Percentiles rank a stretch among this genome's conserved stretches.
Evolutionary conservation across 2,329 filamentous ascomycete genomes (phyloP).

Genomic region (Colletotrichum zoysiae): DNA sequence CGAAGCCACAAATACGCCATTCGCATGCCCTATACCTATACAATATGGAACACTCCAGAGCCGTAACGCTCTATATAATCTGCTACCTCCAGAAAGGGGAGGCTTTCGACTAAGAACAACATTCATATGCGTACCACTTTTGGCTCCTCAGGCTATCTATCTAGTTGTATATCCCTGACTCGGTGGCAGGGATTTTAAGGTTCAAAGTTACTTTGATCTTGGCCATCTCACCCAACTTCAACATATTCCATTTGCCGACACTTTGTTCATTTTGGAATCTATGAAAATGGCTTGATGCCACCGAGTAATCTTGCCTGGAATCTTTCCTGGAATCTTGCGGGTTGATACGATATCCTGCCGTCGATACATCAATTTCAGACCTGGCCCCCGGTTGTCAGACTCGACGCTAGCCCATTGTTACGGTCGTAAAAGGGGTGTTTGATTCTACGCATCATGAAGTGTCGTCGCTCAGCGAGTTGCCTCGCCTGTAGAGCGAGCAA

Average conservation of each 20-base stretch:
- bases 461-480: slow-evolving; percentile 28
- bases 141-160: background rate
- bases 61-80: background rate
- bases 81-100: background rate
- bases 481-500: slow-evolving; percentile 34
- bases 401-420: background rate
- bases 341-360: no score
- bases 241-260: background rate
- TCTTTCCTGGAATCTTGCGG: no score
- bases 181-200: background rate
- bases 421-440: background rate
- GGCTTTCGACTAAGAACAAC: background rate
- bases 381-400: background rate
- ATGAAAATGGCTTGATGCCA: background rate
- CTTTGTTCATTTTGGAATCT: background rate
- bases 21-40: background rate
- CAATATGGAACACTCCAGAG: background rate
- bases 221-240: background rate
- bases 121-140: background rate
- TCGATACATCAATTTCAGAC: background rate
- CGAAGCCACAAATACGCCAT: background rate
- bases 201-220: background rate
- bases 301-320: background rate
- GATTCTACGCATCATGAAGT: slow-evolving; percentile 31
- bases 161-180: background rate